Evolutionary conservation across 495 filamentous ascomycete species (phyloP).

Genomic region (Xeromyces bisporus): DNA sequence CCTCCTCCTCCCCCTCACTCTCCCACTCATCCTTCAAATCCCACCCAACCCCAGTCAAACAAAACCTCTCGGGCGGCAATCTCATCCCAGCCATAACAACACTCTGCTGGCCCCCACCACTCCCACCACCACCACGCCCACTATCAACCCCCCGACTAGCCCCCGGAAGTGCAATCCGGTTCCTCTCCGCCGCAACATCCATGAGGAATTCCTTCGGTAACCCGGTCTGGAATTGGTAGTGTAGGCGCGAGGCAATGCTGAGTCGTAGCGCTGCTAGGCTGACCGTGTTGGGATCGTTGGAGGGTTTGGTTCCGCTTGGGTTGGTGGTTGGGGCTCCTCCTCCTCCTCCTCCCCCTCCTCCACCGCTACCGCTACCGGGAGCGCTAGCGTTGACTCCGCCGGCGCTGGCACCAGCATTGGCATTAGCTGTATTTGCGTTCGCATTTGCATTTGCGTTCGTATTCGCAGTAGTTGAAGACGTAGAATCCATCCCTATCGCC

Average conservation of each 20-base stretch:
- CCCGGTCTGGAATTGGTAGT: constrained; percentile 46
- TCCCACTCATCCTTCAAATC: constrained; percentile 65
- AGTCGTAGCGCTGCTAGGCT: constrained; percentile 41
- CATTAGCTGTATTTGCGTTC: too few species aligned
- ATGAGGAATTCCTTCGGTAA: constrained; percentile 74
- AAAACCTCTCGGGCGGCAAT: constrained; percentile 81
- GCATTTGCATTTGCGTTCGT: too few species aligned
- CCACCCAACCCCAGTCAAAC: constrained; percentile 74
- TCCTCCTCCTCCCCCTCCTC: too few species aligned
- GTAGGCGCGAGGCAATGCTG: constrained; percentile 44
- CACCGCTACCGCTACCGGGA: constrained; percentile 6
- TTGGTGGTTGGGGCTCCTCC: too few species aligned
- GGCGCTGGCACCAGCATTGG: too few species aligned
- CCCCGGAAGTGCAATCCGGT: constrained; percentile 61
- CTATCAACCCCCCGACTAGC: constrained; percentile 48
- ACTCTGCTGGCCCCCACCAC: constrained; percentile 13
- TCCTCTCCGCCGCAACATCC: constrained; percentile 68
- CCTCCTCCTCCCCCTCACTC: constrained; percentile 39
- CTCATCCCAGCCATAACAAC: constrained; percentile 49
- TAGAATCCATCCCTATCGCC: constrained; percentile 1
- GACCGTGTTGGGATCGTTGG: constrained; percentile 28
- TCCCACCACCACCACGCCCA: constrained; percentile 4
- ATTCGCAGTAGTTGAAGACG: too few species aligned
- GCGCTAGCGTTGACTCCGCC: constrained; percentile 3
- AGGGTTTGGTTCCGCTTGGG: too few species aligned